Evolutionary conservation across 768 basidiomycete species (phyloP).

Genomic region (Gautieria morchelliformis): DNA sequence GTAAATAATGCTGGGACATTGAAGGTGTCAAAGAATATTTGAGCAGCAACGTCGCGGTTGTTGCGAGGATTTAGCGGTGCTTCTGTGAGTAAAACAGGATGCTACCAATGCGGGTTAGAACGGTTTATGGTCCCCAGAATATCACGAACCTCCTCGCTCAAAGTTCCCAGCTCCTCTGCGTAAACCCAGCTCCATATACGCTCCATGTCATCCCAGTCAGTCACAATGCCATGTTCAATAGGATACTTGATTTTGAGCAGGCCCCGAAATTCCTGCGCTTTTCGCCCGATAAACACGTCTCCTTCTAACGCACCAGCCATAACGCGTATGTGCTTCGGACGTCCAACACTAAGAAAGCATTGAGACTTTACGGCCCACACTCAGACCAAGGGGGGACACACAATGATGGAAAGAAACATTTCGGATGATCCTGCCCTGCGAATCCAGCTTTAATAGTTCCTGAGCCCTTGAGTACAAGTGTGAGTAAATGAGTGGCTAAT

Average conservation of each 20-base stretch:
- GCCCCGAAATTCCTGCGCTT: conserved; percentile 92
- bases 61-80: conserved; percentile 94
- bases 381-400: conserved; percentile 38
- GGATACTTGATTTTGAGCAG: conserved; percentile 97
- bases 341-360: conserved; percentile 58
- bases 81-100: conserved; percentile 95
- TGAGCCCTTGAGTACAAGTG: conserved; percentile 61
- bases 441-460: conserved; percentile 99
- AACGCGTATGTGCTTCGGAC: conserved; percentile 95
- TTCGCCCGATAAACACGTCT: conserved; percentile 90
- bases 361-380: conserved; percentile 16
- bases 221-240: conserved; percentile 98
- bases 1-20: conserved; percentile 97
- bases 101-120: conserved; percentile 38
- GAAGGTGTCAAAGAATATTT: conserved; percentile 99
- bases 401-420: conserved; percentile 99
- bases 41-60: conserved; percentile 93
- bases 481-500: conserved; percentile 9
- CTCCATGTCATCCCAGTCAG: conserved; percentile 99
- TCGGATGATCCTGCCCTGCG: conserved; percentile 97
- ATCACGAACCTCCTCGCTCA: conserved; percentile 84
- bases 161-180: conserved; percentile 86
- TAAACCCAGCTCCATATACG: conserved; percentile 99
- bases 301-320: conserved; percentile 98
- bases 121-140: not conserved